These are phyloP conservation scores for Fistulina hepatica DNA, from an alignment of 1,284 basidiomycete genomes.

Conservation along the genomic window DNA sequence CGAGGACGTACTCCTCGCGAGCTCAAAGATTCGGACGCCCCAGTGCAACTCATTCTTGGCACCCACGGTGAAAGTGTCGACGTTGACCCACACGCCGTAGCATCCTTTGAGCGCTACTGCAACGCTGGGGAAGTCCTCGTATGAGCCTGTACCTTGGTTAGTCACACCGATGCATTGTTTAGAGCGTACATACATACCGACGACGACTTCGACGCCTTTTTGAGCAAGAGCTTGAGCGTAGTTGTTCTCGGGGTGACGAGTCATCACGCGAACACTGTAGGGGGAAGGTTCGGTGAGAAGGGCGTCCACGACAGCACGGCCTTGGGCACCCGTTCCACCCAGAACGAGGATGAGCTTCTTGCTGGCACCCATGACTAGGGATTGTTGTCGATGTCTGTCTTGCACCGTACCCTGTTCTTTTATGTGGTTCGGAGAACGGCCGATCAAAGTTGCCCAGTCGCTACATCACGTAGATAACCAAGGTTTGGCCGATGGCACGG, in stretches of 20 bases:
- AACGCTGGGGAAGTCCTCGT: slow-evolving; percentile 19
- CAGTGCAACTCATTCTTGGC: slow-evolving; percentile 30
- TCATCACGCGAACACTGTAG: slow-evolving; percentile 30
- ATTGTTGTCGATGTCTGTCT: background rate
- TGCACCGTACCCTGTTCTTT: too few relatives aligned
- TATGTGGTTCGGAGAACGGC: too few relatives aligned
- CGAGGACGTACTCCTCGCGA: slow-evolving; percentile 5
- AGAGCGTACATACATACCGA: slow-evolving; percentile 28
- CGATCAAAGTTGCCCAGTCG: too few relatives aligned
- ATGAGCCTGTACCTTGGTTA: slow-evolving; percentile 17
- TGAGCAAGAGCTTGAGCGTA: slow-evolving; percentile 22
- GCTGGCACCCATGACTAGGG: slow-evolving; percentile 6
- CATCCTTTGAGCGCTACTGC: slow-evolving; percentile 27
- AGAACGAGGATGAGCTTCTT: slow-evolving; percentile 31
- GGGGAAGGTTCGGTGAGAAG: slow-evolving; percentile 28
- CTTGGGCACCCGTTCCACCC: slow-evolving; percentile 34
- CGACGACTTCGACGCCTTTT: slow-evolving; percentile 27
- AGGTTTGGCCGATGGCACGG: too few relatives aligned
- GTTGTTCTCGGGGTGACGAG: slow-evolving; percentile 25
- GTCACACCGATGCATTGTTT: too few relatives aligned
- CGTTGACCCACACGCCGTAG: slow-evolving; percentile 37
- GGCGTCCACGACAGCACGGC: slow-evolving; percentile 28
- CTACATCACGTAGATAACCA: too few relatives aligned
- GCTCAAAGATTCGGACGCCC: slow-evolving; percentile 7
- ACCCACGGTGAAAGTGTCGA: slow-evolving; percentile 12